Evolutionary conservation across 495 filamentous ascomycete species (phyloP).

Genomic region (Neurospora sublineolata): DNA sequence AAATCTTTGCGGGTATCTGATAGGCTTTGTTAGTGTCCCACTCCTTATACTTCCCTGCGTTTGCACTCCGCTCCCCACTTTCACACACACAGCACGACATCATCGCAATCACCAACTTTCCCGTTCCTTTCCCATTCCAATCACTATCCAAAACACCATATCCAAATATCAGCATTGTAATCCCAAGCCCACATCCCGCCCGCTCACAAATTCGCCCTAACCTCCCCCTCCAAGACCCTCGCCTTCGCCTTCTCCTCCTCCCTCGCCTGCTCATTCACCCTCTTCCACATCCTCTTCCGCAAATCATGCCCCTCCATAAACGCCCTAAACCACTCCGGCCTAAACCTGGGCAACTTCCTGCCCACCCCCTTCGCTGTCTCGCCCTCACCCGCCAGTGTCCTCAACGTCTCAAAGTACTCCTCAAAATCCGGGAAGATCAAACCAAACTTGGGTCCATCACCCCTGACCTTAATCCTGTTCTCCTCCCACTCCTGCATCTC

Average conservation of each 20-base stretch:
- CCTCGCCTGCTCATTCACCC: constrained; percentile 23
- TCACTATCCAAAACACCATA: not conserved
- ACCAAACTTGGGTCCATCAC: constrained; percentile 39
- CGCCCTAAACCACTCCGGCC: constrained; percentile 36
- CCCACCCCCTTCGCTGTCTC: constrained; percentile 17
- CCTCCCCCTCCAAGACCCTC: not conserved
- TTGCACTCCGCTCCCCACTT: not conserved
- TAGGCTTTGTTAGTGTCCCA: not conserved
- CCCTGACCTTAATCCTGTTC: constrained; percentile 35
- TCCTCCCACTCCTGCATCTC: constrained; percentile 43
- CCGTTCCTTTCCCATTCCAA: not conserved
- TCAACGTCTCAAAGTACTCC: constrained; percentile 42
- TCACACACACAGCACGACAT: not conserved
- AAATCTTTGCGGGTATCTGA: not conserved
- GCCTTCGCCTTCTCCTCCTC: not conserved
- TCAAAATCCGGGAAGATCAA: constrained; percentile 43
- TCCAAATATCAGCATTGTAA: not conserved
- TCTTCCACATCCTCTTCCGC: constrained; percentile 40
- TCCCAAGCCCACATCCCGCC: not conserved
- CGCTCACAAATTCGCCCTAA: constrained; percentile 1
- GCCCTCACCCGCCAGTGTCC: constrained; percentile 37
- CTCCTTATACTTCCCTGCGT: not conserved
- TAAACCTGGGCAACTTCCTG: constrained; percentile 34
- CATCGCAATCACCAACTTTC: not conserved
- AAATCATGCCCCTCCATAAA: constrained; percentile 38